These are phyloP conservation scores for Aspergillus conjunctus DNA, from an alignment of 495 filamentous ascomycete species.

Conservation along the genomic window DNA sequence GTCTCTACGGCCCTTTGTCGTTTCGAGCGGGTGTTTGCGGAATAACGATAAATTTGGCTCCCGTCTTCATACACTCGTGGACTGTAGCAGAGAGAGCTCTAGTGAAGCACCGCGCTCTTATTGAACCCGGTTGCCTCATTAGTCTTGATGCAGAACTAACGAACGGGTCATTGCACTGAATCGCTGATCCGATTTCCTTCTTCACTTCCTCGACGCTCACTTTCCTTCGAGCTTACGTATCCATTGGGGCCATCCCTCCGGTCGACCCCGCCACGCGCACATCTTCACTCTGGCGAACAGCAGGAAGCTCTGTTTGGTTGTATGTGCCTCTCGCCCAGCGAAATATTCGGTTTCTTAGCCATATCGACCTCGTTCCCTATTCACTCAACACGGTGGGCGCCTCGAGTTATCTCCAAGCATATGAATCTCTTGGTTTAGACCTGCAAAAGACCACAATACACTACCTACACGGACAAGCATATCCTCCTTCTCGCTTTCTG, in stretches of 20 bases:
- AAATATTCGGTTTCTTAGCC: not conserved
- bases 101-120: conserved; percentile 13
- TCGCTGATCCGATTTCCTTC: conserved; percentile 17
- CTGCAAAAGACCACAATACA: not conserved
- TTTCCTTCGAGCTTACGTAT: conserved; percentile 29
- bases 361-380: not conserved
- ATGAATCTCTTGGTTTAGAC: conserved; percentile 21
- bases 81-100: conserved; percentile 19
- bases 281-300: conserved; percentile 12
- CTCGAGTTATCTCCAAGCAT: conserved; percentile 6
- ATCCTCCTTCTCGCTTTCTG: not conserved
- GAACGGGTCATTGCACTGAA: conserved; percentile 13
- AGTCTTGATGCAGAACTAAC: conserved; percentile 19
- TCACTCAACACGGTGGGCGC: not conserved
- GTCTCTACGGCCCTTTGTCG: conserved; percentile 25
- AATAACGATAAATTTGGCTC: conserved; percentile 30
- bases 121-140: conserved; percentile 10
- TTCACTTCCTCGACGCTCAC: conserved; percentile 6
- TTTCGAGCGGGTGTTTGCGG: conserved; percentile 29
- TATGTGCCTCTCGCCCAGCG: conserved; percentile 5
- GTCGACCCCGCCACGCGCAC: conserved; percentile 26
- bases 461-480: not conserved
- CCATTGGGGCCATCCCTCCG: conserved; percentile 19
- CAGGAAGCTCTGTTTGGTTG: conserved; percentile 9
- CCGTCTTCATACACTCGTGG: conserved; percentile 21